A percentile compares a stretch with the other conserved stretches of the same genome.
Conservation (phyloP, 148 eudicot species). For the Rhododendron williamsianum region DNA sequence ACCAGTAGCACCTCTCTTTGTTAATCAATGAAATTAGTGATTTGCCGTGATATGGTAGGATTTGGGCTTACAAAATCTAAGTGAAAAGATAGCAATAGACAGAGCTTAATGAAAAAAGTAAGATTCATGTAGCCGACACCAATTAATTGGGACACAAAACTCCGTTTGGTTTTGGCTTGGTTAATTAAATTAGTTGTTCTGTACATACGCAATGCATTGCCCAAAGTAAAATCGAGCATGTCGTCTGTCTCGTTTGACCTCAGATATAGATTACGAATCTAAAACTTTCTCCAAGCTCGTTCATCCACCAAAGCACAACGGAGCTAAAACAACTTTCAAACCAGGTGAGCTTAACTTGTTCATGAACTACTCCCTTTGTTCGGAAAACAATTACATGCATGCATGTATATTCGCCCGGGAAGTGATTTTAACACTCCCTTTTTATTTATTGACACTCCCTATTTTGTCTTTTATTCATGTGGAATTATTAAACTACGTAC, state of each 20-base stretch:
- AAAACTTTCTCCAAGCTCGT: background rate
- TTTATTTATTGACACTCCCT: too few species aligned
- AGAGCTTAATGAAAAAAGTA: too few species aligned
- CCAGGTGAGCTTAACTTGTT: background rate
- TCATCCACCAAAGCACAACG: background rate
- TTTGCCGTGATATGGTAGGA: background rate
- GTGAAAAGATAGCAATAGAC: background rate
- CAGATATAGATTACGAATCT: background rate
- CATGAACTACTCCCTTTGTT: background rate
- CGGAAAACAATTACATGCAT: background rate
- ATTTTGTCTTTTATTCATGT: too few species aligned
- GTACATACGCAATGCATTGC: background rate
- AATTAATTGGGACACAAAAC: too few species aligned
- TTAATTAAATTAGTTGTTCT: too few species aligned
- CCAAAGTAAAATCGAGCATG: background rate
- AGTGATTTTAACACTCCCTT: too few species aligned
- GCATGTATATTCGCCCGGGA: background rate
- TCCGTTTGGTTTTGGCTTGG: too few species aligned
- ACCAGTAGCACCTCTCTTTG: background rate
- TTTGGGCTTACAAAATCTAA: background rate
- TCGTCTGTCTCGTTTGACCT: background rate
- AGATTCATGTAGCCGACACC: too few species aligned
- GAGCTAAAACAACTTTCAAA: background rate
- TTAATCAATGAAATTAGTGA: background rate
- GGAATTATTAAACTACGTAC: too few species aligned